Percentiles rank a stretch among this genome's conserved stretches.
Conservation (phyloP, 306 rosid species). For the Cucurbita ficifolia region DNA sequence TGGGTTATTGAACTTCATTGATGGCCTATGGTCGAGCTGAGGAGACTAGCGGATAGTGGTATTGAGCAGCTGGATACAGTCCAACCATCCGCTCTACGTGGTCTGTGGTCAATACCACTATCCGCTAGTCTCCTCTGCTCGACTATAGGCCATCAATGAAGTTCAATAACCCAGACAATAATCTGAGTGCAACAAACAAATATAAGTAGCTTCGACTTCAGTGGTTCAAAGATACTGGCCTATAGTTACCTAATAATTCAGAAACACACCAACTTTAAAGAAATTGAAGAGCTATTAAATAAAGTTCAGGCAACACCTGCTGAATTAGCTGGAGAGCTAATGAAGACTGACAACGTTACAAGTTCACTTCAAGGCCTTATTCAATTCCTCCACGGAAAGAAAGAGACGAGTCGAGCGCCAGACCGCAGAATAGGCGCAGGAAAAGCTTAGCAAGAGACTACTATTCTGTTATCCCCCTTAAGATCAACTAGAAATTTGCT, state of each 20-base stretch:
- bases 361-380: constrained; percentile 34
- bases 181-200: too few relatives aligned
- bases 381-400: constrained; percentile 22
- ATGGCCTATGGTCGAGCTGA: constrained; percentile 54
- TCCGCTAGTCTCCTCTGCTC: too few relatives aligned
- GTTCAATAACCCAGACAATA: too few relatives aligned
- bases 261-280: constrained; percentile 17
- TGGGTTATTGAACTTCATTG: constrained; percentile 41
- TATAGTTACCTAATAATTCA: constrained; percentile 30
- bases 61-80: constrained; percentile 11
- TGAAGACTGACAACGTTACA: constrained; percentile 23
- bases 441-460: background rate
- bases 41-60: constrained; percentile 38
- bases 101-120: too few relatives aligned
- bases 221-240: constrained; percentile 29
- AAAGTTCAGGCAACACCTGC: constrained; percentile 38
- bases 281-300: constrained; percentile 15
- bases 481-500: background rate
- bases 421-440: background rate
- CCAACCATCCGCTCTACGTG: too few relatives aligned
- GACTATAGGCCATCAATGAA: too few relatives aligned
- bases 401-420: background rate
- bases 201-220: constrained; percentile 13
- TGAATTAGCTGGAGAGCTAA: constrained; percentile 40
- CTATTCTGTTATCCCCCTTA: background rate